Evolutionary conservation across 202 grass and related monocot genomes (phyloP).

Genomic region (Bolboschoenoplectus hybrid): DNA sequence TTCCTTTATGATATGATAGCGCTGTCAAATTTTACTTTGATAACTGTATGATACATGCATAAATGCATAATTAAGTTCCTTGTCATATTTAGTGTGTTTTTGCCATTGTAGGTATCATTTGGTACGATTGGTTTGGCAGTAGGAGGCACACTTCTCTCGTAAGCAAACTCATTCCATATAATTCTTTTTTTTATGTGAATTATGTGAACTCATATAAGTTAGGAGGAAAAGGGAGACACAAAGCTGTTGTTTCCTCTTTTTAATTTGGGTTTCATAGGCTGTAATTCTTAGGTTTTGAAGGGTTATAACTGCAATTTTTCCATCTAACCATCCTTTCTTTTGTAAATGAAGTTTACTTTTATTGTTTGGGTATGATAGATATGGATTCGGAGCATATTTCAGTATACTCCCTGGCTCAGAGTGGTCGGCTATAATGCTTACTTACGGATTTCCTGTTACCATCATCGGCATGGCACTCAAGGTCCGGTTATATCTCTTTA

Average conservation of each 20-base stretch:
- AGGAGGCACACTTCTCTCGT: conserved; percentile 81
- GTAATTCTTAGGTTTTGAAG: neutral
- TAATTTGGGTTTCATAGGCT: conserved; percentile 22
- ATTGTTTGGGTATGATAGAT: conserved; percentile 47
- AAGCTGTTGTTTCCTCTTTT: neutral
- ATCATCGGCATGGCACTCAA: conserved; percentile 99
- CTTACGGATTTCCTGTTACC: conserved; percentile 92
- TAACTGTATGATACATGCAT: no score
- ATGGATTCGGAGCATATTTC: conserved; percentile 98
- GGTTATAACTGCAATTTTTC: neutral
- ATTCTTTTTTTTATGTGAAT: conserved; percentile 8
- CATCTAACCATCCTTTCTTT: neutral
- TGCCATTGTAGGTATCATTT: conserved; percentile 68
- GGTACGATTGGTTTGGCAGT: conserved; percentile 79
- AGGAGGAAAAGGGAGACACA: neutral
- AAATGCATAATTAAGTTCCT: neutral
- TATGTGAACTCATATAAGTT: neutral
- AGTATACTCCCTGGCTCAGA: conserved; percentile 85
- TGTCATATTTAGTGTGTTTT: neutral
- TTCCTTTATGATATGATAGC: neutral
- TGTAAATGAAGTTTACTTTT: conserved; percentile 3
- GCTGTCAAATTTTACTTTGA: neutral
- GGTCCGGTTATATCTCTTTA: conserved; percentile 45
- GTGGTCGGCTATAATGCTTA: conserved; percentile 93
- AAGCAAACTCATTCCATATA: conserved; percentile 41